Percentiles rank a stretch among this genome's conserved stretches.
These are phyloP conservation scores for Fusarium buharicum DNA, from an alignment of 2,329 filamentous ascomycete genomes.

Conservation along the genomic window DNA sequence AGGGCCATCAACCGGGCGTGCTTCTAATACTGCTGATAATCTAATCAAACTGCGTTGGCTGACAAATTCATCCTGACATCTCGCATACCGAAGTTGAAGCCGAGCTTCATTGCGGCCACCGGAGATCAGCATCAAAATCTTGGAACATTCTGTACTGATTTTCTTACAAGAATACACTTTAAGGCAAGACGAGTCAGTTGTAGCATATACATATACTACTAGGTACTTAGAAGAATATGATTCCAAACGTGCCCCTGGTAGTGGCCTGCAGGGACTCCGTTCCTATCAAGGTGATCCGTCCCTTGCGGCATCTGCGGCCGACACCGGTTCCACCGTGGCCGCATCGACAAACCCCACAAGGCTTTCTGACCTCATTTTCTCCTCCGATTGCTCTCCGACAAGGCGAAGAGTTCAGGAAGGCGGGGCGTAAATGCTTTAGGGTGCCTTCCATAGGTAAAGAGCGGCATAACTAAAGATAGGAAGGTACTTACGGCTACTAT, in stretches of 20 bases:
- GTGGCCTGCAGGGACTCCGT: constrained; percentile 1
- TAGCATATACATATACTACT: not conserved
- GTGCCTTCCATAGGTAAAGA: constrained; percentile 15
- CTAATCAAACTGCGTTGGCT: constrained; percentile 39
- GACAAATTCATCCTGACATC: constrained; percentile 33
- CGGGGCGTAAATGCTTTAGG: constrained; percentile 12
- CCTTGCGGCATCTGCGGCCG: constrained; percentile 23
- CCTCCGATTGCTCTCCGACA: constrained; percentile 42
- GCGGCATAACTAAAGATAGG: constrained; percentile 15
- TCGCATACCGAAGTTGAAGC: constrained; percentile 38
- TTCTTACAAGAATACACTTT: not conserved
- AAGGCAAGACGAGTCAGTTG: not conserved
- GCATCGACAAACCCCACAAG: constrained; percentile 37
- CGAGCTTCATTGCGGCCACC: constrained; percentile 24
- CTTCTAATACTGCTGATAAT: constrained; percentile 23
- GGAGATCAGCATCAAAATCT: constrained; percentile 1
- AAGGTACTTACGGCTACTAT: constrained; percentile 19
- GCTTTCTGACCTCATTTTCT: constrained; percentile 41
- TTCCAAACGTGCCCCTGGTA: constrained; percentile 31
- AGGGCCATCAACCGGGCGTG: not conserved
- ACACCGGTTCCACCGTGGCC: constrained; percentile 39
- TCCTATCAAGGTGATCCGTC: constrained; percentile 38
- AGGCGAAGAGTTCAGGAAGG: constrained; percentile 15
- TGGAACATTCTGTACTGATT: not conserved
- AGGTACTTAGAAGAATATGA: constrained; percentile 9